Percentiles rank a stretch among this genome's conserved stretches.
Evolutionary conservation across 1,284 basidiomycete species (phyloP).

Genomic region (Trichosporon ovoides): DNA sequence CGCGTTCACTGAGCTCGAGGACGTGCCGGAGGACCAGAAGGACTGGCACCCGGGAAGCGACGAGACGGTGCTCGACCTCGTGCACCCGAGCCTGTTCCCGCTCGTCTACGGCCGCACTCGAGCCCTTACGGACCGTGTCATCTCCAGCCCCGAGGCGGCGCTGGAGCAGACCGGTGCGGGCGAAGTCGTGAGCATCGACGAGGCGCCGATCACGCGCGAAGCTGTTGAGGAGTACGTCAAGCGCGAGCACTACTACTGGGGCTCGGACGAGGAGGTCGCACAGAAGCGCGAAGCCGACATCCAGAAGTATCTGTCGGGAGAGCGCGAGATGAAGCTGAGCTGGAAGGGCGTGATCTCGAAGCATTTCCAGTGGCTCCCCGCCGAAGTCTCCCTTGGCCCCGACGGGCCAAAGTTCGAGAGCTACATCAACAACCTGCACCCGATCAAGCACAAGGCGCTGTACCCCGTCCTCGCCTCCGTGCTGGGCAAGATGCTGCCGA

Average conservation of each 20-base stretch:
- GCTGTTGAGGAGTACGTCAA: background rate
- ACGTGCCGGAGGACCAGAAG: background rate
- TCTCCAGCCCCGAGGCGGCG: background rate
- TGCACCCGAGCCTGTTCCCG: constrained; percentile 12
- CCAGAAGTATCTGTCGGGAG: background rate
- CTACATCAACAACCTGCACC: constrained; percentile 19
- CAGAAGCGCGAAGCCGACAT: background rate
- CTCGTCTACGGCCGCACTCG: constrained; percentile 3
- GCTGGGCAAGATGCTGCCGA: background rate
- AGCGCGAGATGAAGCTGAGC: background rate
- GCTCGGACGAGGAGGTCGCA: background rate
- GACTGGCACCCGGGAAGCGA: constrained; percentile 12
- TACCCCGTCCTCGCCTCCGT: background rate
- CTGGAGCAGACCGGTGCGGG: background rate
- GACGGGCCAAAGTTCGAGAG: background rate
- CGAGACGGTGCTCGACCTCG: constrained; percentile 11
- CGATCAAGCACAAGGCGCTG: constrained; percentile 1
- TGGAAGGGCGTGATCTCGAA: background rate
- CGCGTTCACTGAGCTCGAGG: background rate
- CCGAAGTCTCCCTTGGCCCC: background rate
- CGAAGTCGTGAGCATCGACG: background rate
- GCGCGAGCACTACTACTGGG: background rate
- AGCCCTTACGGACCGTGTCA: background rate
- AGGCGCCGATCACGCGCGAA: background rate
- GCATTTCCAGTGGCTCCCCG: constrained; percentile 13